Evolutionary conservation across 495 filamentous ascomycete species (phyloP).

Genomic region (Acidomyces sp.): DNA sequence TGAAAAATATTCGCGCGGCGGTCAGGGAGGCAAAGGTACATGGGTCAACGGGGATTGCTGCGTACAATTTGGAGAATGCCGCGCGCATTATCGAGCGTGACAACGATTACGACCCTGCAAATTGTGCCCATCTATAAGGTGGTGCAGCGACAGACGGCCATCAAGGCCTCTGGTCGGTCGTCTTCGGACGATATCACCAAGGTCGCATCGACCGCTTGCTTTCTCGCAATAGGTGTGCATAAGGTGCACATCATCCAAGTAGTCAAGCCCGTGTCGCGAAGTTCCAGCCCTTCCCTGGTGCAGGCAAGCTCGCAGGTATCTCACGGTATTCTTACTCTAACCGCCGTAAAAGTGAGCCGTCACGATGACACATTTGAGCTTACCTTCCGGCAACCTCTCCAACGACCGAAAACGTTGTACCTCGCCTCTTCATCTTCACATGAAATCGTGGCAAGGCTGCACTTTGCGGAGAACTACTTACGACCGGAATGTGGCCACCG

Average conservation of each 20-base stretch:
- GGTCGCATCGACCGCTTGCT: slow-evolving; percentile 55
- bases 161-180: slow-evolving; percentile 43
- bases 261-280: slow-evolving; percentile 44
- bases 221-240: slow-evolving; percentile 73
- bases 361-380: slow-evolving; percentile 78
- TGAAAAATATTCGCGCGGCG: slow-evolving; percentile 51
- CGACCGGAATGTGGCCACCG: slow-evolving; percentile 73
- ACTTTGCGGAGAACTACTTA: slow-evolving; percentile 60
- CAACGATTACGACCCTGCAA: slow-evolving; percentile 57
- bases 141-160: slow-evolving; percentile 51
- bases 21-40: slow-evolving; percentile 42
- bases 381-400: slow-evolving; percentile 62
- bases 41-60: slow-evolving; percentile 43
- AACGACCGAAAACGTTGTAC: slow-evolving; percentile 48
- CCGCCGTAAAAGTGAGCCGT: slow-evolving; percentile 50
- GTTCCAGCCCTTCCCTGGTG: slow-evolving; percentile 41
- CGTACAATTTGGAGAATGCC: slow-evolving; percentile 50
- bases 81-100: slow-evolving; percentile 55
- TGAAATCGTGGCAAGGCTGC: slow-evolving; percentile 62
- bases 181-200: slow-evolving; percentile 71
- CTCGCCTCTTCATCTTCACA: slow-evolving; percentile 67
- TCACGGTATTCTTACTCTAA: slow-evolving; percentile 66
- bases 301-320: slow-evolving; percentile 39
- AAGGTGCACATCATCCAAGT: slow-evolving; percentile 70
- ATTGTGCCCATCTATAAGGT: slow-evolving; percentile 75